phyloP scores from a whole-genome alignment of 75 land plant species.

The Larix kaempferi region DNA sequence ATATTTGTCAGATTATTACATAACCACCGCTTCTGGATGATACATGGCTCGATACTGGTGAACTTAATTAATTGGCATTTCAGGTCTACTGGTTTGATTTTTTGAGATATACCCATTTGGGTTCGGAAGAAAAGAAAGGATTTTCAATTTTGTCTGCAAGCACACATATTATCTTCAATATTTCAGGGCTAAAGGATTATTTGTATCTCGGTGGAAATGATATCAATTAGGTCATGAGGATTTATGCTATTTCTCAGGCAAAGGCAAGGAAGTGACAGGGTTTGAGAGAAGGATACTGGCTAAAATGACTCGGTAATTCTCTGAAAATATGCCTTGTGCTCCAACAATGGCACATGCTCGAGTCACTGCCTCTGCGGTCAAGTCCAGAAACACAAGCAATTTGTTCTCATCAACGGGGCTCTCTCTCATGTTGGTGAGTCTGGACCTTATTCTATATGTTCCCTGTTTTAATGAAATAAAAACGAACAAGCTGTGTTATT shows the following conservation, averaged over 20 bases:
- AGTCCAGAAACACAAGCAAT: neutral
- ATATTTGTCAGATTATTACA: neutral
- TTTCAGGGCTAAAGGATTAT: too few relatives aligned
- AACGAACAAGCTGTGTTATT: neutral
- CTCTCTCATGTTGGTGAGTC: constrained; percentile 6
- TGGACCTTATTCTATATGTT: neutral
- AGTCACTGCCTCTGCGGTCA: constrained; percentile 4
- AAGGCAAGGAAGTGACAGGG: neutral
- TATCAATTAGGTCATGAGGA: neutral
- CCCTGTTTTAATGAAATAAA: neutral
- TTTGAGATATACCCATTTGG: neutral
- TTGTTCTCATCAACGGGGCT: constrained; percentile 2
- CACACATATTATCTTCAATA: neutral
- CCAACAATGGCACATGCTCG: constrained; percentile 10
- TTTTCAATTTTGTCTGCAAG: neutral
- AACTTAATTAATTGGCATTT: neutral
- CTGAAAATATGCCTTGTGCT: constrained; percentile 11
- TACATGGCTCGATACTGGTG: neutral
- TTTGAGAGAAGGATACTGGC: neutral
- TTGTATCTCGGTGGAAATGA: too few relatives aligned
- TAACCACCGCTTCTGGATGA: neutral
- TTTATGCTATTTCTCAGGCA: neutral
- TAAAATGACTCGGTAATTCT: neutral
- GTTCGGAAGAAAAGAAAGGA: neutral
- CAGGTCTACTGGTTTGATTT: too few relatives aligned